phyloP scores from a whole-genome alignment of 306 rosid genomes.

The Hippophae gyantsensis region DNA sequence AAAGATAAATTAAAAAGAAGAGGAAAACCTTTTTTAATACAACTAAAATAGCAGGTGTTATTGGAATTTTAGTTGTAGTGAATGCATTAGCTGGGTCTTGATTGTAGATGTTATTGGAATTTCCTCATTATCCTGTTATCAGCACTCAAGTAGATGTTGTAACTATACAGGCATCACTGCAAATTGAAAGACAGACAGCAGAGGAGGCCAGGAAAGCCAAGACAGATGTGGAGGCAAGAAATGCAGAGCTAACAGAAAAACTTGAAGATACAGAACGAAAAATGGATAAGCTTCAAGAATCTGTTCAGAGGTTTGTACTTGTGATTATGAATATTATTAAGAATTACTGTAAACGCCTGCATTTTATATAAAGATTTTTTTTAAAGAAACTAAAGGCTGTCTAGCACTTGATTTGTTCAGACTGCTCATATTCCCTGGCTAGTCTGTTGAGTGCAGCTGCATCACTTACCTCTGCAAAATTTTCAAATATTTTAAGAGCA shows the following conservation, averaged over 20 bases:
- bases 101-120: not conserved
- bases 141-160: slow-evolving; percentile 18
- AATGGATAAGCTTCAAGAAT: slow-evolving; percentile 86
- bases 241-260: slow-evolving; percentile 57
- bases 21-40: too few species aligned
- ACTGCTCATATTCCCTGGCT: not conserved
- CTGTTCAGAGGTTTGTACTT: slow-evolving; percentile 80
- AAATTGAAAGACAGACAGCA: slow-evolving; percentile 52
- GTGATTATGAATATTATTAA: slow-evolving; percentile 9
- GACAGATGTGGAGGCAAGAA: slow-evolving; percentile 58
- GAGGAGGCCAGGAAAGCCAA: slow-evolving; percentile 63
- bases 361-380: not conserved
- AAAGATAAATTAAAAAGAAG: not conserved
- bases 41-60: too few species aligned
- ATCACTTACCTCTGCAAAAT: not conserved
- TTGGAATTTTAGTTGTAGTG: not conserved
- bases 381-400: not conserved
- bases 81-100: not conserved
- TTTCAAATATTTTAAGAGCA: too few species aligned
- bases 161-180: slow-evolving; percentile 50
- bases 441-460: not conserved
- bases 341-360: slow-evolving; percentile 1
- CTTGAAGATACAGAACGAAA: slow-evolving; percentile 68
- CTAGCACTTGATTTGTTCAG: not conserved
- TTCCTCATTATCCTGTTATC: not conserved